Evolutionary conservation across 2,329 filamentous ascomycete species (phyloP), one percentile per base, ranked within the genome.

Genomic region (Epichloe glyceriae): DNA sequence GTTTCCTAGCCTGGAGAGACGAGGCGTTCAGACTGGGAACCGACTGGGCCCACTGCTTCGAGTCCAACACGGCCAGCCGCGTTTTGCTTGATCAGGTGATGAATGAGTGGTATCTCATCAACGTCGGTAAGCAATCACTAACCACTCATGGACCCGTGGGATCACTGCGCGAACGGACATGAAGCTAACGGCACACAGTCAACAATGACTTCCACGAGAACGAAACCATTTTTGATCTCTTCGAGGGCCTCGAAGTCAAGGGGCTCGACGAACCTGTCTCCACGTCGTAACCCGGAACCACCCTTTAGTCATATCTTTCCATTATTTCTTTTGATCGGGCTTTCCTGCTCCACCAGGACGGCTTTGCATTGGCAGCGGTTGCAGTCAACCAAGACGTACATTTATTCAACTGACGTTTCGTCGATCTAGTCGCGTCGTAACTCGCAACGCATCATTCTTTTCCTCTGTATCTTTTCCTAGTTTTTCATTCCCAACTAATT

Each of bases 1-100:
- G 88, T 66, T 98, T 98, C 78, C 74, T 98, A 50, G 93, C 93
- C 2, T 98, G 93, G 93, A 95, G 95, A 70, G 93, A 98, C 59
- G 93, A 98, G 69, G 94, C 95, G 15, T 98, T 89, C 74, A 82
- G 87, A 54, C 78, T 98, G 10, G 93, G 93, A 50, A 78, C 85
- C 52, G 90, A 98, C 63, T 98, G 93, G 93, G 87, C 88, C 20
- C 87, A 88, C 61, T 98, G 93, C 65, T 88, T 95, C 63, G 80
- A 89, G 38, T 75, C 83, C 54, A 74, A 74, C 52, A 89, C 82
- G 55, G 82, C 86, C 34, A 94, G 87, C 63, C 80, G 91, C 50
- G 77, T 82, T 54, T 70, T 97, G 54, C 86, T 98, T 56, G 80
- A 90, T 58, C 75, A 79, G 50, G 75, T 97, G 54, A 93, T 96